A percentile compares a stretch with the other conserved stretches of the same genome.
These are phyloP conservation scores for Globisporangium nunn DNA, from an alignment of 352 stramenopile genomes.

Conservation along the genomic window DNA sequence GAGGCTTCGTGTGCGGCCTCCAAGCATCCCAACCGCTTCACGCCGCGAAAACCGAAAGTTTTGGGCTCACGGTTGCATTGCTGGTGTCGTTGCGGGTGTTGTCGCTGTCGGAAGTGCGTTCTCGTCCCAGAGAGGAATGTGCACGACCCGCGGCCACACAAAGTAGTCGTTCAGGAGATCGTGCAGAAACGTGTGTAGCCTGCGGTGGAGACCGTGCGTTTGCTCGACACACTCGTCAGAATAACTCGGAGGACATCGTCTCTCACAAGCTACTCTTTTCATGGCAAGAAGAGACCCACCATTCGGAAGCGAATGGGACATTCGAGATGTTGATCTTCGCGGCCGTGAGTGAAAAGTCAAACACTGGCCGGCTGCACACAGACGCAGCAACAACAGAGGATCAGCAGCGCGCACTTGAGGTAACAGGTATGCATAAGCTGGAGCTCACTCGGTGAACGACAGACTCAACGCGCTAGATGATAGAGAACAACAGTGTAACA, in stretches of 20 bases:
- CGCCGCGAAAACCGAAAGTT: too few species aligned
- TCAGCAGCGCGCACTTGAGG: background rate
- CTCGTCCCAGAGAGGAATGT: constrained; percentile 69
- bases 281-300: constrained; percentile 18
- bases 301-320: constrained; percentile 75
- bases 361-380: constrained; percentile 39
- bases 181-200: constrained; percentile 71
- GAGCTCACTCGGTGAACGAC: constrained; percentile 59
- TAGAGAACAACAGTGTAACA: background rate
- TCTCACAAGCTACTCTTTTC: too few species aligned
- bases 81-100: background rate
- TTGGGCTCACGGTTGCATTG: background rate
- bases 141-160: constrained; percentile 65
- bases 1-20: too few species aligned
- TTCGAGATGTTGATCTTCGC: constrained; percentile 83
- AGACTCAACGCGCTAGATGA: constrained; percentile 34
- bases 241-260: background rate
- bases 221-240: background rate
- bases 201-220: constrained; percentile 6
- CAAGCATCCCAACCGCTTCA: too few species aligned
- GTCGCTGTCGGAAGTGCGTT: constrained; percentile 8
- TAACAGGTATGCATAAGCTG: background rate
- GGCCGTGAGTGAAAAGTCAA: constrained; percentile 74
- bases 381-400: background rate
- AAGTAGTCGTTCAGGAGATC: constrained; percentile 72